Evolutionary conservation across 495 filamentous ascomycete genomes (phyloP).

Genomic region (Apiosordaria backusii): DNA sequence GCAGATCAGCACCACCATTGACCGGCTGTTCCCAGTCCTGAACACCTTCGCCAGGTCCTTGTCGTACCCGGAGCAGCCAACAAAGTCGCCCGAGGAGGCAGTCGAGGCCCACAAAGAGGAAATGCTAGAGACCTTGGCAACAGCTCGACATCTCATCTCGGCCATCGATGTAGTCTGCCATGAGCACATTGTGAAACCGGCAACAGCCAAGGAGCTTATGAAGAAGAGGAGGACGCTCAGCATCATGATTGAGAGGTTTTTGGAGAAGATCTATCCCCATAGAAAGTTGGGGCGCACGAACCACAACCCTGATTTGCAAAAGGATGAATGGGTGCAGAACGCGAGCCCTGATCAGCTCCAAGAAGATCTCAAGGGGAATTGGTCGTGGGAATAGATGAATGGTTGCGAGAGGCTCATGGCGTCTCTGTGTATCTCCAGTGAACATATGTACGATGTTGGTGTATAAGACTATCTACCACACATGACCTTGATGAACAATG

Average conservation of each 20-base stretch:
- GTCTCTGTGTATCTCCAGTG: neutral
- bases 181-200: constrained; percentile 21
- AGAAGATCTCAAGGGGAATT: neutral
- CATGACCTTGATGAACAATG: neutral
- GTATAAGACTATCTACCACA: neutral
- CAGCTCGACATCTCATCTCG: constrained; percentile 41
- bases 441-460: neutral
- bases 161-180: constrained; percentile 35
- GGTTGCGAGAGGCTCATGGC: neutral
- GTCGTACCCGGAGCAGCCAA: constrained; percentile 17
- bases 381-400: neutral
- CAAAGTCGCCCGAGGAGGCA: constrained; percentile 18
- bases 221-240: constrained; percentile 31
- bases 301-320: neutral
- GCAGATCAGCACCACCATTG: constrained; percentile 37
- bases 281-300: constrained; percentile 17
- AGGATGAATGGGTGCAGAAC: neutral
- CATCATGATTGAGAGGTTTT: constrained; percentile 29
- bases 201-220: constrained; percentile 19
- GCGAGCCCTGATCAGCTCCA: neutral
- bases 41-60: constrained; percentile 27
- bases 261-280: constrained; percentile 18
- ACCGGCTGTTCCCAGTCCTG: constrained; percentile 40
- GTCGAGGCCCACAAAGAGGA: constrained; percentile 13
- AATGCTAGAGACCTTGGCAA: constrained; percentile 35